Percentiles rank a stretch among this genome's conserved stretches.
These are phyloP conservation scores for Coriolopsis trogii DNA, from an alignment of 1,284 basidiomycete genomes.

Conservation along the genomic window DNA sequence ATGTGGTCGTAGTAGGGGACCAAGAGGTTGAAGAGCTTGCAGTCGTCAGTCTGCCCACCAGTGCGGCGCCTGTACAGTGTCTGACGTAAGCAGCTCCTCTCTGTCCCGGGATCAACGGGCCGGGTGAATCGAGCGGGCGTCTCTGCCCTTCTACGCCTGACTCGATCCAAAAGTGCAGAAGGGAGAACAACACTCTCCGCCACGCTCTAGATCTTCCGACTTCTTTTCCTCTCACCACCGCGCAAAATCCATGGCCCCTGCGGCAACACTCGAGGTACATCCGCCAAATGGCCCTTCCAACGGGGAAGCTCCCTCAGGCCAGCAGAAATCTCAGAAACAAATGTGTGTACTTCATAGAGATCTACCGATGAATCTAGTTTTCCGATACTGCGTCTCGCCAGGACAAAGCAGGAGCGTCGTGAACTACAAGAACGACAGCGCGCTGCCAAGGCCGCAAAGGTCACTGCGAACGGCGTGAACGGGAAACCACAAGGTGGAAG, in stretches of 20 bases:
- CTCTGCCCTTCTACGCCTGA: slow-evolving; percentile 16
- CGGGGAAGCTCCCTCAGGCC: slow-evolving; percentile 29
- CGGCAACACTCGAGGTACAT: slow-evolving; percentile 31
- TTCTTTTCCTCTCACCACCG: background rate
- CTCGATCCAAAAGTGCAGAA: slow-evolving; percentile 26
- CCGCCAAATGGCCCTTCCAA: slow-evolving; percentile 26
- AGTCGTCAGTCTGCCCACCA: background rate
- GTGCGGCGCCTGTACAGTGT: background rate
- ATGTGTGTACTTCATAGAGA: slow-evolving; percentile 23
- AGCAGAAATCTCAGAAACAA: slow-evolving; percentile 52
- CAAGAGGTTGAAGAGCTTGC: background rate
- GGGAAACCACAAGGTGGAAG: slow-evolving; percentile 20
- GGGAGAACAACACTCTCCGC: slow-evolving; percentile 10
- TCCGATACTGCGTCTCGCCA: slow-evolving; percentile 34
- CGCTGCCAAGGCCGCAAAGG: slow-evolving; percentile 63
- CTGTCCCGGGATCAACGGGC: background rate
- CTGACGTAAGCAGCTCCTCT: slow-evolving; percentile 13
- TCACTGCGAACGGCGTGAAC: slow-evolving; percentile 24
- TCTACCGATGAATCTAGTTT: slow-evolving; percentile 2
- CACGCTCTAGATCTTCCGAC: slow-evolving; percentile 10
- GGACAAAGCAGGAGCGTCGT: slow-evolving; percentile 78
- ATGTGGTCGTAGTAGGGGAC: background rate
- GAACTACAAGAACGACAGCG: slow-evolving; percentile 81
- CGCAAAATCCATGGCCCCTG: slow-evolving; percentile 28
- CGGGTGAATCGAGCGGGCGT: slow-evolving; percentile 5